A percentile compares a stretch with the other conserved stretches of the same genome.
These are phyloP conservation scores for Chaetoceros tenuissimus DNA, from an alignment of 108 stramenopile genomes.

Conservation along the genomic window DNA sequence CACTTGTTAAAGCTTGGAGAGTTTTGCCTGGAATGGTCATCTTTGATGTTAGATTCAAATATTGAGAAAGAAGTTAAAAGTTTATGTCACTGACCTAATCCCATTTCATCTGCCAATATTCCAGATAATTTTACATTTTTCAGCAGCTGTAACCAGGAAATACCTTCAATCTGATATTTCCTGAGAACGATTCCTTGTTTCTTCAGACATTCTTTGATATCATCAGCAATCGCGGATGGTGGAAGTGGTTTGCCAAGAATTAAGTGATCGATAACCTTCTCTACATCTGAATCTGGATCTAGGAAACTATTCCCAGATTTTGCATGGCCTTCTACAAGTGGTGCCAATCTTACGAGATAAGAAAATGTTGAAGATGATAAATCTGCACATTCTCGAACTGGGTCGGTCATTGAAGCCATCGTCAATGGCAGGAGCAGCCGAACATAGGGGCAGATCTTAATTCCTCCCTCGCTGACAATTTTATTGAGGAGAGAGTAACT, in stretches of 20 bases:
- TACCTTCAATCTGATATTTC: slow-evolving; percentile 79
- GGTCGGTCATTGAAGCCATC: slow-evolving; percentile 76
- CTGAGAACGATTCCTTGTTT: slow-evolving; percentile 39
- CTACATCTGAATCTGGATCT: slow-evolving; percentile 12
- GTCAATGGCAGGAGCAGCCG: slow-evolving; percentile 51
- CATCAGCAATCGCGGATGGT: slow-evolving; percentile 37
- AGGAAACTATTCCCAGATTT: not conserved
- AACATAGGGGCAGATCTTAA: slow-evolving; percentile 52
- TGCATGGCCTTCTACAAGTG: slow-evolving; percentile 41
- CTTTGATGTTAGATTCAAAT: too few relatives aligned
- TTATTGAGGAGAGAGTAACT: slow-evolving; percentile 25
- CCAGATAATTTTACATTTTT: slow-evolving; percentile 64
- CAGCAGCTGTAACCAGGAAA: slow-evolving; percentile 83
- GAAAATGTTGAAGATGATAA: slow-evolving; percentile 65
- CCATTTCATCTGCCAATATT: slow-evolving; percentile 86
- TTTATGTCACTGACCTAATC: too few relatives aligned
- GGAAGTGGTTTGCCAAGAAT: slow-evolving; percentile 77
- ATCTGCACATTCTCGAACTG: slow-evolving; percentile 41
- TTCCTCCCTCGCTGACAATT: slow-evolving; percentile 22
- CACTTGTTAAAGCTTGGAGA: slow-evolving; percentile 53
- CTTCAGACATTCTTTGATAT: slow-evolving; percentile 22
- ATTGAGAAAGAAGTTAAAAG: too few relatives aligned
- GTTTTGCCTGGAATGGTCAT: slow-evolving; percentile 43
- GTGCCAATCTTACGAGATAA: slow-evolving; percentile 62
- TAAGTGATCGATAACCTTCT: slow-evolving; percentile 71